Evolutionary conservation across 1,139 yeast species (phyloP), one percentile per base, ranked within the genome.

Genomic region (Cylindricascospora bacillispora): DNA sequence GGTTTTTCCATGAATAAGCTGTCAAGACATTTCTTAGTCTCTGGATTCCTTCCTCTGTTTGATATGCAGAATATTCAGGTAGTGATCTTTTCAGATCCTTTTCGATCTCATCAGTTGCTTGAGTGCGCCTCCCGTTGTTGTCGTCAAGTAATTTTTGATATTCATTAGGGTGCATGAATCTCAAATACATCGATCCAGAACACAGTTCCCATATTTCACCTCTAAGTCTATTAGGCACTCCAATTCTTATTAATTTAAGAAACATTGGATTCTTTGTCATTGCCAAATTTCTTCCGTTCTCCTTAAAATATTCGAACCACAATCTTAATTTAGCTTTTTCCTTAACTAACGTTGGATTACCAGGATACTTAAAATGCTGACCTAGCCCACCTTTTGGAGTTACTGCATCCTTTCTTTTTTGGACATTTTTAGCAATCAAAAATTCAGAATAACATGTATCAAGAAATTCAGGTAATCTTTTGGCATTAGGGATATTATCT

Each of bases 161-260:
- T 31, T 70, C 72, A 0, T 67, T 69, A 13, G 67, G 68, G 41
- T 77, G 63, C 32, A 72, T 72, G 47, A 75, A 68, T 33, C 97
- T 62, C 30, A 70, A 53, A 47, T 74, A 82, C 65, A 83, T 76
- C 0, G 94, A 77, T 4, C 98, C 99, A 32, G 85, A 72, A 31
- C 85, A 72, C 35, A 83, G 59, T 53, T 89, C 98, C 99, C 99
- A 92, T 12, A 89, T 64, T 49, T 92, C 99, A 20, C 98, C 98
- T 42, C 99, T 65, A 32, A 89, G 62, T 35, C 93, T 63, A 49
- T 89, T 89, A 6, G 98, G 97, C 23, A 92, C 63, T 0, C 98
- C 98, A 12, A 85, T 93, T 32, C 95, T 65, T 13, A 89, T 67
- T 32, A 86, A 67, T 45, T 80, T 80, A 53, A 75, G 81, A 50